Conservation (phyloP, 2,329 filamentous ascomycete species). For the Fonsecaea multimorphosa region DNA sequence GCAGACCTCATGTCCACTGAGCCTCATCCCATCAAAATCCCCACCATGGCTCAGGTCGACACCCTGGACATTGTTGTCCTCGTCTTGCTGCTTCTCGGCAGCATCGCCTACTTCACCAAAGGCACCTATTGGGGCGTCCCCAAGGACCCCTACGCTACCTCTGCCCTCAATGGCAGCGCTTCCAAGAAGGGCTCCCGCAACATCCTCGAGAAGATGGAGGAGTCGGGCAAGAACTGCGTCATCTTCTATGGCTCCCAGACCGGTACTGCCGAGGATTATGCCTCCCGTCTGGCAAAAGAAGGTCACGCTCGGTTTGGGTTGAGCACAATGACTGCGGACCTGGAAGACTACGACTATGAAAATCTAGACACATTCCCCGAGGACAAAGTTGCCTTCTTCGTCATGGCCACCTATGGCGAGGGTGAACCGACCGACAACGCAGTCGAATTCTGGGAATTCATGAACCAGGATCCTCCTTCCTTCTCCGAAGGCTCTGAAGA, state of each 20-base stretch:
- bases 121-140: constrained; percentile 88
- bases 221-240: constrained; percentile 94
- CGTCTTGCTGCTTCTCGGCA: constrained; percentile 80
- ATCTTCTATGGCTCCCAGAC: constrained; percentile 99
- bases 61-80: constrained; percentile 95
- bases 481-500: constrained; percentile 71
- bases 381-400: constrained; percentile 93
- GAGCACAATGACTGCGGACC: constrained; percentile 96
- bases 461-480: constrained; percentile 77
- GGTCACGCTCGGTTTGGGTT: constrained; percentile 94
- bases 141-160: constrained; percentile 85
- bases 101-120: constrained; percentile 95
- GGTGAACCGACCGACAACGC: constrained; percentile 98
- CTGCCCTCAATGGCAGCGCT: constrained; percentile 71
- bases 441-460: constrained; percentile 98
- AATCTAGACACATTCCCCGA: constrained; percentile 86
- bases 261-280: constrained; percentile 97
- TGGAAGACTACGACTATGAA: constrained; percentile 97
- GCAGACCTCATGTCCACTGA: constrained; percentile 12
- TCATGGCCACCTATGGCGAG: constrained; percentile 96
- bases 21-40: constrained; percentile 20
- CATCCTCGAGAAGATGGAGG: constrained; percentile 94
- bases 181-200: constrained; percentile 83
- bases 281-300: constrained; percentile 93
- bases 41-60: constrained; percentile 88